Evolutionary conservation across 208 protist genomes (phyloP).

Genomic region (Crithidia fasciculata): DNA sequence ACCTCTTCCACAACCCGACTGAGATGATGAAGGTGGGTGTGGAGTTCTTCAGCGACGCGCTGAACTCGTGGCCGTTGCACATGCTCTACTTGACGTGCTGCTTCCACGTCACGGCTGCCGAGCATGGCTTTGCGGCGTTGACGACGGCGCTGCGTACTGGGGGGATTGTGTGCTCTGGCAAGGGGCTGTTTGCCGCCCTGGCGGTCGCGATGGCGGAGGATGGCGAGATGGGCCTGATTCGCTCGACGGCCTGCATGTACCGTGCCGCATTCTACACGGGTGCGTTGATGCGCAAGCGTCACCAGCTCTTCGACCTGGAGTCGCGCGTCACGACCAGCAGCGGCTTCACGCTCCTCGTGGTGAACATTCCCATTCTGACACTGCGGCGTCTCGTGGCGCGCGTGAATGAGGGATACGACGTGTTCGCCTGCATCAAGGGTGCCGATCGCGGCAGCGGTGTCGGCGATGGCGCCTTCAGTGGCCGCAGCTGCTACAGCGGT

Average conservation of each 20-base stretch:
- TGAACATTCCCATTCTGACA: slow-evolving; percentile 74
- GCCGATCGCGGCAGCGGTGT: background rate
- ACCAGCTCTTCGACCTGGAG: slow-evolving; percentile 38
- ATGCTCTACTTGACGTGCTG: slow-evolving; percentile 74
- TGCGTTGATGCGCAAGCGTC: slow-evolving; percentile 43
- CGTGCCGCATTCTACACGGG: slow-evolving; percentile 72
- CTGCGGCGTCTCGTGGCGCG: slow-evolving; percentile 60
- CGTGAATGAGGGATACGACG: slow-evolving; percentile 56
- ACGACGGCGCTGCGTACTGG: slow-evolving; percentile 39
- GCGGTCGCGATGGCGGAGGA: slow-evolving; percentile 70
- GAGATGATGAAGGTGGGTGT: slow-evolving; percentile 44
- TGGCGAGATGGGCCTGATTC: slow-evolving; percentile 45
- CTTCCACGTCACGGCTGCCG: slow-evolving; percentile 65
- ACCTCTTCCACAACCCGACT: slow-evolving; percentile 32
- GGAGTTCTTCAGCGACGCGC: slow-evolving; percentile 66
- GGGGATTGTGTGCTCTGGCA: slow-evolving; percentile 65
- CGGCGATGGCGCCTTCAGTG: background rate
- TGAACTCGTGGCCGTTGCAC: slow-evolving; percentile 74
- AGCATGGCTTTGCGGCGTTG: slow-evolving; percentile 51
- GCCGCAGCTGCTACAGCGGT: slow-evolving; percentile 1
- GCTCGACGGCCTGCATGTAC: slow-evolving; percentile 59
- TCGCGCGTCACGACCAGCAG: slow-evolving; percentile 30
- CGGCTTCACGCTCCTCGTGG: slow-evolving; percentile 64
- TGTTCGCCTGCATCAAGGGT: slow-evolving; percentile 17
- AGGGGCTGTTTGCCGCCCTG: slow-evolving; percentile 71